Conservation (phyloP, 108 stramenopile genomes). For the Chaetoceros tenuissimus region DNA sequence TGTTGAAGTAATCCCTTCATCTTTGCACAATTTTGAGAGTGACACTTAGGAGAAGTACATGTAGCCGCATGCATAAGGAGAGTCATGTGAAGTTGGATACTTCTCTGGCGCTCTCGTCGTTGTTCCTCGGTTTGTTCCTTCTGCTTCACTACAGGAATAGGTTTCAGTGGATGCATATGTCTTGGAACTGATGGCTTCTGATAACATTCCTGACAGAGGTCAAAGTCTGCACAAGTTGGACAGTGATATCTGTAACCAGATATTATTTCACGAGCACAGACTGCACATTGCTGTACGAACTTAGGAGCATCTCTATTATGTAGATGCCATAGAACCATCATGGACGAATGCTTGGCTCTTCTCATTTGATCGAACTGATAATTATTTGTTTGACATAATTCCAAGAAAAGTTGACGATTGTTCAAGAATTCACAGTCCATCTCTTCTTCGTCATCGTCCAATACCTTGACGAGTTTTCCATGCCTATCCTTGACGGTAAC, state of each 20-base stretch:
- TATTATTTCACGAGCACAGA: constrained; percentile 80
- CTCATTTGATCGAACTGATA: constrained; percentile 98
- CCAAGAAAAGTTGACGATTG: constrained; percentile 83
- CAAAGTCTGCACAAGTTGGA: constrained; percentile 87
- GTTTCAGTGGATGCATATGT: constrained; percentile 81
- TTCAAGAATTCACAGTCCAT: constrained; percentile 86
- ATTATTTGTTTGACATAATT: constrained; percentile 91
- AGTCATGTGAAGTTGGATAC: constrained; percentile 94
- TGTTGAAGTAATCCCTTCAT: constrained; percentile 96
- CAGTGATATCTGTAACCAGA: constrained; percentile 81
- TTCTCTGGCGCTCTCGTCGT: constrained; percentile 86
- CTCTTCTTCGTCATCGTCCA: constrained; percentile 82
- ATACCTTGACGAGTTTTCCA: constrained; percentile 71
- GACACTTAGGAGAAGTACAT: constrained; percentile 76
- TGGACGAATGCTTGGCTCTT: constrained; percentile 95
- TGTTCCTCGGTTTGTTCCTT: constrained; percentile 81
- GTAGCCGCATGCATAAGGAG: constrained; percentile 90
- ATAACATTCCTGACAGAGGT: constrained; percentile 87
- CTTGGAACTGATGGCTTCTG: constrained; percentile 61
- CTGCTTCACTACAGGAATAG: constrained; percentile 77
- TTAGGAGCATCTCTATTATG: constrained; percentile 94
- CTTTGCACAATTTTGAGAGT: constrained; percentile 91
- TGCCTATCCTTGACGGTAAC: constrained; percentile 71
- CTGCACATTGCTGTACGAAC: constrained; percentile 91
- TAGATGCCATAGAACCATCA: constrained; percentile 99